Base-by-base conservation (phyloP, 116 monocot species). In the Dioscorea cayenensis region DNA sequence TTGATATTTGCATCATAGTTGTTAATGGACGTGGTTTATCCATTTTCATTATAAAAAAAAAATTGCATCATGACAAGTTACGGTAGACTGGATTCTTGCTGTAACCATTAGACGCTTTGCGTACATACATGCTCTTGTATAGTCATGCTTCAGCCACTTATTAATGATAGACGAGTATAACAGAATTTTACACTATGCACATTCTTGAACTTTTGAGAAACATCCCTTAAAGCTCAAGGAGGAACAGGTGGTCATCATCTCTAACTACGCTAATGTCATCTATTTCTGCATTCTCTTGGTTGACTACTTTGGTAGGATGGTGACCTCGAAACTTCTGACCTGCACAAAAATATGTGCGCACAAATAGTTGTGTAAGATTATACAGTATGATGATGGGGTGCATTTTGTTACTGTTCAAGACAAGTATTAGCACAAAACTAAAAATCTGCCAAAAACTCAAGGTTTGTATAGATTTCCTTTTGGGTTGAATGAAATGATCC, bases 161-260 rank as follows among this genome's bases (percentile, higher is more conserved):
- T 43, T 7, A 25, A 43, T 28, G 8, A 25, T 69, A 49, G 36
- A 49, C 27, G 49, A 69, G 32, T 51, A 22, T 50, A 49, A 69
- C 51, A 36, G 36, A 60, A 36, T 61, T 11, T 28, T 43, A 7
- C 63, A 25, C 43, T 25, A 19, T 36, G 3, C 17, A 64, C 22
- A 3, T 71, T 75, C 19, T 65, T 48, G 51, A 23, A 21, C 65
- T 49, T 79, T 71, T 36, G 43, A 90, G 65, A 76, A 75, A 84
- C 67, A 36, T 91, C 90, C 51, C 25, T 69, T 55, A 66, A 23
- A 21, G 69, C 59, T 81, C 78, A 50, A 77, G 58, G 35, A 90
- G 63, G 74, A 77, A 87, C 70, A 91, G 71, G 80, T 91, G 81
- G 49, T 91, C 90, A 35, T 84, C 90, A 76, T 91, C 87, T 76